Percentiles rank a stretch among this genome's conserved stretches.
phyloP scores from a whole-genome alignment of 2,329 filamentous ascomycete species.

The Sporothrix variecibatus region DNA sequence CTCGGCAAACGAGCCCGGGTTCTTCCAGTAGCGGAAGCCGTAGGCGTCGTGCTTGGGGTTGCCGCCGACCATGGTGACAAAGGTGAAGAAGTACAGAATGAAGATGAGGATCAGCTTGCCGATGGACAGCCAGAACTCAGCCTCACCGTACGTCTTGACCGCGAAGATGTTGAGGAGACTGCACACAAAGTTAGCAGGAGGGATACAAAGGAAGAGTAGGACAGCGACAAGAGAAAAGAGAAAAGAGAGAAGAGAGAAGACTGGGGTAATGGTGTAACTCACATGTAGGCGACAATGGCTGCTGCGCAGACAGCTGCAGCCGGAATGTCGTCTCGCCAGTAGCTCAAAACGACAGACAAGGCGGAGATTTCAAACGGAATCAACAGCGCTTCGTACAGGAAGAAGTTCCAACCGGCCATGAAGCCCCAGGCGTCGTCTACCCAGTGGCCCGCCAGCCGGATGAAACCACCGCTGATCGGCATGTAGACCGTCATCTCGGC shows the following conservation, averaged over 20 bases:
- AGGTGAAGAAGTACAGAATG: constrained; percentile 57
- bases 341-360: constrained; percentile 46
- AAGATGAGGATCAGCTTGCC: constrained; percentile 53
- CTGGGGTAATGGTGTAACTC: background rate
- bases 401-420: constrained; percentile 50
- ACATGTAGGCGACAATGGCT: constrained; percentile 43
- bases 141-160: constrained; percentile 44
- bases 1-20: constrained; percentile 46
- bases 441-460: constrained; percentile 65
- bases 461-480: constrained; percentile 64
- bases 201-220: background rate
- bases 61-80: constrained; percentile 60
- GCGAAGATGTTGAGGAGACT: constrained; percentile 36
- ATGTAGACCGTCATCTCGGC: constrained; percentile 66
- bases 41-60: constrained; percentile 51
- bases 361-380: constrained; percentile 48
- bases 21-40: constrained; percentile 49
- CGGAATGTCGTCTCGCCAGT: constrained; percentile 50
- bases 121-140: constrained; percentile 51
- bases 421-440: constrained; percentile 67
- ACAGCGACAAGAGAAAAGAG: background rate
- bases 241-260: background rate
- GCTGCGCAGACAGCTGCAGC: constrained; percentile 56
- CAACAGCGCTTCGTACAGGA: constrained; percentile 45
- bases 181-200: background rate